These are phyloP conservation scores for Tetrahymena thermophila DNA, from an alignment of 73 alveolate species.

Conservation along the genomic window DNA sequence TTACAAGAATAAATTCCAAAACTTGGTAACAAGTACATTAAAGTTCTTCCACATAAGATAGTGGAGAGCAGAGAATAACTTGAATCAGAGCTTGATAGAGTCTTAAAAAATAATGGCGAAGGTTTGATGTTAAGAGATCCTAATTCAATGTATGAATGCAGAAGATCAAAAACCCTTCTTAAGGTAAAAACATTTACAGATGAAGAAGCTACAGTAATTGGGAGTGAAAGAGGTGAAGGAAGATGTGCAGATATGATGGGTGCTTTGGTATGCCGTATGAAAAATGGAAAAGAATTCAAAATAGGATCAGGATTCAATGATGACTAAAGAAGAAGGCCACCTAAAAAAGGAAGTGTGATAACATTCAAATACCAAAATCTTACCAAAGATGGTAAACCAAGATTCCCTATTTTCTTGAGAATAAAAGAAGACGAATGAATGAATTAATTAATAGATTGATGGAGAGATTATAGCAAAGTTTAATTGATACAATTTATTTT, in stretches of 20 bases:
- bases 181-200: constrained; percentile 73
- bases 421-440: constrained; percentile 16
- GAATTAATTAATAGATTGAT: neutral
- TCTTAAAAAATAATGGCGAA: constrained; percentile 60
- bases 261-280: constrained; percentile 47
- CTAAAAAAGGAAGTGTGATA: constrained; percentile 68
- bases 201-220: constrained; percentile 77
- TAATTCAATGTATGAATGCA: constrained; percentile 47
- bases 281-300: constrained; percentile 55
- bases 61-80: constrained; percentile 57
- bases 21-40: constrained; percentile 12
- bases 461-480: no score
- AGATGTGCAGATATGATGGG: constrained; percentile 68
- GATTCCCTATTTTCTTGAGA: constrained; percentile 71
- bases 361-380: constrained; percentile 68
- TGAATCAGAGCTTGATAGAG: constrained; percentile 44
- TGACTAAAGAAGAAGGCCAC: constrained; percentile 67
- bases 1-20: constrained; percentile 7
- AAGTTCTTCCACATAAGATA: constrained; percentile 36
- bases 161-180: constrained; percentile 55
- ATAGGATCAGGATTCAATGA: constrained; percentile 79
- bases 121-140: constrained; percentile 79
- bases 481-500: no score
- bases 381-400: constrained; percentile 63
- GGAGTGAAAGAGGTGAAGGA: constrained; percentile 61